Base-by-base conservation (phyloP, 345 rosid species). In the Linum tenue region DNA sequence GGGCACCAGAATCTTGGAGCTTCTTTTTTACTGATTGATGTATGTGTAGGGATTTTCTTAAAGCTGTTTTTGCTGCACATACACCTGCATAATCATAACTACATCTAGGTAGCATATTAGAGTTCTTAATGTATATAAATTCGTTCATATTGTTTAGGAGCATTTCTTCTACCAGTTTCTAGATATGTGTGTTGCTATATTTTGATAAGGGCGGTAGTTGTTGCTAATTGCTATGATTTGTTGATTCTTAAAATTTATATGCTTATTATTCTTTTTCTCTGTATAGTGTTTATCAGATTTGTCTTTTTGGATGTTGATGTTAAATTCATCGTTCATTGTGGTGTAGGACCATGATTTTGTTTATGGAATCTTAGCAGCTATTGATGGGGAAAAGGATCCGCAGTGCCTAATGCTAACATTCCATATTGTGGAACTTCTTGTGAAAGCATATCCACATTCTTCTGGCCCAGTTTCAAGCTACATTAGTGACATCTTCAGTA, bases 311-410 rank as follows among this genome's bases (percentile, higher is more conserved):
- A 17, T 35, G 8, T 15, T 70, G 55, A 42, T 72, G 58, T 53
- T 63, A 65, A 55, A 59, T 55, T n/a, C 36, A 60, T 55, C 72
- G 31, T 63, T 60, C n/a, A 61, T 70, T 62, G 39, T 67, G 42
- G 56, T 35, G 53, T 74, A 92, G 97, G 97, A 87, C 9, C 73
- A 80, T 60, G 67, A 70, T 37, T 74, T 88, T 75, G 73, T 88
- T 62, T 83, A 77, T 71, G 87, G 84, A 67, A 66, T 82, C 63
- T 83, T 87, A 64, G 92, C 84, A 84, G 87, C 87, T 75, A 69
- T 90, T 63, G 97, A 88, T 66, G 90, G 79, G 69, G 98, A 92
- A 80, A 90, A 83, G 76, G 97, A 92, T 81, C 99, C 99, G 48
- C 83, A 81, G 22, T 92, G 99, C 76, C 75, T 90, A 80, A 63